Evolutionary conservation across 805 yeast species (phyloP).

Genomic region (Zygosaccharomyces lentus): DNA sequence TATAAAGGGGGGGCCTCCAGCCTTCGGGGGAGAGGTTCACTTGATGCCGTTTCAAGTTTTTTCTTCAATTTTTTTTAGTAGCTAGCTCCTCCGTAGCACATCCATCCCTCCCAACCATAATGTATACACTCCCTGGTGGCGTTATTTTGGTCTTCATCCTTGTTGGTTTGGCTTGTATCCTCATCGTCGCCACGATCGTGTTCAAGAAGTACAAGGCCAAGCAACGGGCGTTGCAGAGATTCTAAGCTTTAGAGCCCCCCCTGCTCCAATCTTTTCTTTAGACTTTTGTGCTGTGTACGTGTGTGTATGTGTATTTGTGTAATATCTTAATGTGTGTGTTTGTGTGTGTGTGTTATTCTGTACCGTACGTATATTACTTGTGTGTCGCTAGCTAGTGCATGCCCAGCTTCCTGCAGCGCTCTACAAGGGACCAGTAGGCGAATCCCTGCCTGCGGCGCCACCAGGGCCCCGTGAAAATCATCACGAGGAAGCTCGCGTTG

Average conservation of each 20-base stretch:
- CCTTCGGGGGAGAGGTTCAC: background rate
- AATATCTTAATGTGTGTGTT: constrained; percentile 5
- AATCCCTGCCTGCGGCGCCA: constrained; percentile 5
- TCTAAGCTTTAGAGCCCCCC: constrained; percentile 19
- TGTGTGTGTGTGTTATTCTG: background rate
- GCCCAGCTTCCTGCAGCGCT: constrained; percentile 4
- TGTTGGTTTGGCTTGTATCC: constrained; percentile 35
- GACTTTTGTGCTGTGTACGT: constrained; percentile 3
- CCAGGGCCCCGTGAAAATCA: constrained; percentile 14
- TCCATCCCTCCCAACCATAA: background rate
- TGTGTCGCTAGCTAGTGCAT: constrained; percentile 18
- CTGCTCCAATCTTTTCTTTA: constrained; percentile 4
- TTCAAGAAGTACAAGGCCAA: constrained; percentile 36
- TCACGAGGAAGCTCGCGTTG: constrained; percentile 43
- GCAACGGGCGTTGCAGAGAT: constrained; percentile 39
- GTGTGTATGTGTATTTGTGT: constrained; percentile 8
- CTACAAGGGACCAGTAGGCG: constrained; percentile 3
- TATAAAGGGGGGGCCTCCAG: constrained; percentile 3
- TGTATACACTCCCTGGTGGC: constrained; percentile 62
- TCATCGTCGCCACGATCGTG: constrained; percentile 28
- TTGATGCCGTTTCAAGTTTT: background rate
- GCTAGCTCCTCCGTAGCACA: background rate
- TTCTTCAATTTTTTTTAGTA: background rate
- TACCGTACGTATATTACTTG: too few relatives aligned
- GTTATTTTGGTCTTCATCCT: constrained; percentile 62